Conservation (phyloP, 2,329 filamentous ascomycete species). For the Ophiostoma ips region DNA sequence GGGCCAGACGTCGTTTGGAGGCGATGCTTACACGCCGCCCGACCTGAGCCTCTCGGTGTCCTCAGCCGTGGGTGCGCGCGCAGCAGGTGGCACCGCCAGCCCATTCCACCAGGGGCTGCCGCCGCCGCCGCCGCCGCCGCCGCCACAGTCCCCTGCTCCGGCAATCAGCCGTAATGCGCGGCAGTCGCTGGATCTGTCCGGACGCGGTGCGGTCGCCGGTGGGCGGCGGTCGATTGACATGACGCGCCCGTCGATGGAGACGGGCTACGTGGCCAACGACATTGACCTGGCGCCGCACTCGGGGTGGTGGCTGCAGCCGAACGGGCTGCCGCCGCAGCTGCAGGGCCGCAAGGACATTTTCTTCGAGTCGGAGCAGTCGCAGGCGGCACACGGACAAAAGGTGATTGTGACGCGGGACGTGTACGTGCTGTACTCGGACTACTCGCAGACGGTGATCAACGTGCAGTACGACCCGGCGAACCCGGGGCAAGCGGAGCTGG, state of each 20-base stretch:
- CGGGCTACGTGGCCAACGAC: conserved; percentile 77
- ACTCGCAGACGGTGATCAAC: conserved; percentile 84
- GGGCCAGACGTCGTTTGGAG: conserved; percentile 28
- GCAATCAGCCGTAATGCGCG: conserved; percentile 26
- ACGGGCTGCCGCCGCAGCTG: conserved; percentile 65
- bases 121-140: conserved; percentile 26
- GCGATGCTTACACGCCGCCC: conserved; percentile 34
- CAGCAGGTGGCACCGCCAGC: conserved; percentile 1
- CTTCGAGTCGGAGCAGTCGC: conserved; percentile 68
- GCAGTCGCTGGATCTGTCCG: conserved; percentile 52
- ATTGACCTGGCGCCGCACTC: conserved; percentile 62
- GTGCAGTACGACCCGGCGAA: conserved; percentile 65
- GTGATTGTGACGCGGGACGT: conserved; percentile 64
- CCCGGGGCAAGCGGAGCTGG: conserved; percentile 55
- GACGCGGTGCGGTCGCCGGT: conserved; percentile 22
- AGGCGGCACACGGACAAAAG: conserved; percentile 53
- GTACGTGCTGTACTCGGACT: conserved; percentile 85
- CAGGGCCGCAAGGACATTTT: conserved; percentile 74
- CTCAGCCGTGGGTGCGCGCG: conserved; percentile 14
- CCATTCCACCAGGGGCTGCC: background rate
- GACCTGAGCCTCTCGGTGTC: conserved; percentile 16
- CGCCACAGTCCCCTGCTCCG: conserved; percentile 18
- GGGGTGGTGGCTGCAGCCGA: conserved; percentile 78
- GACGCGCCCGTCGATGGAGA: conserved; percentile 58
- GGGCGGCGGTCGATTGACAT: conserved; percentile 58